Evolutionary conservation across 306 rosid genomes (phyloP), one percentile per base, ranked within the genome.

Genomic region (Trifolium pratense): DNA sequence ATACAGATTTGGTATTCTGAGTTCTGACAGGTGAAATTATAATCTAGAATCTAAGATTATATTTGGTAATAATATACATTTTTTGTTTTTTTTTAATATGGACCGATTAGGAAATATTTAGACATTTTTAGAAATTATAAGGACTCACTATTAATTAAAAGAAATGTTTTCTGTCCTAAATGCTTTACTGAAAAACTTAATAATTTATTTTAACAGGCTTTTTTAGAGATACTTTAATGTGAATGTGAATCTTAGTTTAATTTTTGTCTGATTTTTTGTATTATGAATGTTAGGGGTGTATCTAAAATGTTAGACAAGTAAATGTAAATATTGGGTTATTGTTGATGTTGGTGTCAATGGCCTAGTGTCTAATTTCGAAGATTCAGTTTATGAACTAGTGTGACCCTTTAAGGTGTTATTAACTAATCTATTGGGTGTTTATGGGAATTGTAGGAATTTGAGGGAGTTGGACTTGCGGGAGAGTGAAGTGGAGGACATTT

Each of bases 391-490:
- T 60, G 60, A 70, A 36, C n/a, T 53, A 29, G 20, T 21, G 26
- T 36, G 23, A 1, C 0, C 0, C 0, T 52, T 69, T 67, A 13
- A 21, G 66, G 17, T 49, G 29, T 53, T 21, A 40, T 43, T 82
- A 37, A 62, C 75, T 11, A 34, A 55, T 42, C 40, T n/a, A 1
- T 49, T 21, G 20, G 26, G 66, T 82, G 70, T 25, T 60, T 56
- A 67, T 83, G 74, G 48, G 20, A 77, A 84, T 62, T 78, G 73
- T 81, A 95, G 99, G 90, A 90, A 90, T 79, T 80, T 95, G 87
- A 89, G 81, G 69, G 97, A 86, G 84, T 73, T 95, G 79, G 97
- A 91, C 75, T 84, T 95, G 82, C 88, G 84, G 84, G 99, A 95
- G 87, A 88, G 97, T 58, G 97, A 95, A 14, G 93, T 90, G 78